These are phyloP conservation scores for Kurtzmaniella quercitrusa DNA, from an alignment of 1,139 yeast species.

Conservation along the genomic window DNA sequence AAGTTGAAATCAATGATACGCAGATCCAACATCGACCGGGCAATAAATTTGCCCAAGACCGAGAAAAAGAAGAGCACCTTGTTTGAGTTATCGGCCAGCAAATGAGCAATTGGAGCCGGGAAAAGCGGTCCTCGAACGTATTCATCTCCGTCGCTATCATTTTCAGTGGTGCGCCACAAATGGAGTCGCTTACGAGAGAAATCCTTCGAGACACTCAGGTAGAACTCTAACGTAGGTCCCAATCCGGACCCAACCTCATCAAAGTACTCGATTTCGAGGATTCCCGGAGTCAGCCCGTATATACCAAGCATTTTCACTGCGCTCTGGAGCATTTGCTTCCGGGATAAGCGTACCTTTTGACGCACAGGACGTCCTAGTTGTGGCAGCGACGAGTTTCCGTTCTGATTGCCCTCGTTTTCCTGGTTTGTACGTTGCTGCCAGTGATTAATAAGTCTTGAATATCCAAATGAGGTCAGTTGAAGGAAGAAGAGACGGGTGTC, in stretches of 20 bases:
- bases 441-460: constrained; percentile 73
- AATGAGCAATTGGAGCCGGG: constrained; percentile 57
- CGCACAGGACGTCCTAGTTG: constrained; percentile 75
- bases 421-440: constrained; percentile 62
- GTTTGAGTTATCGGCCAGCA: constrained; percentile 32
- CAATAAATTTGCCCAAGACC: constrained; percentile 77
- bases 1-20: constrained; percentile 81
- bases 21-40: constrained; percentile 82
- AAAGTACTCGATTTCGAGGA: constrained; percentile 81
- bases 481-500: constrained; percentile 75
- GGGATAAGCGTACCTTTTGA: constrained; percentile 74
- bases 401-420: constrained; percentile 23
- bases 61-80: constrained; percentile 53
- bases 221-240: constrained; percentile 94
- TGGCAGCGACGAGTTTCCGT: constrained; percentile 18
- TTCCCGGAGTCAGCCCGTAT: constrained; percentile 76
- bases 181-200: constrained; percentile 50
- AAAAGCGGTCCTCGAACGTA: constrained; percentile 60
- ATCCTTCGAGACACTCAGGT: constrained; percentile 74
- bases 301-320: constrained; percentile 75
- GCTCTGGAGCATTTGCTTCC: constrained; percentile 69
- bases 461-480: constrained; percentile 89
- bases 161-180: constrained; percentile 66
- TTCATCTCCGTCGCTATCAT: constrained; percentile 22
- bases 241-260: constrained; percentile 96